Evolutionary conservation across 208 protist species (phyloP).

Genomic region (Trypanosoma scelopori): DNA sequence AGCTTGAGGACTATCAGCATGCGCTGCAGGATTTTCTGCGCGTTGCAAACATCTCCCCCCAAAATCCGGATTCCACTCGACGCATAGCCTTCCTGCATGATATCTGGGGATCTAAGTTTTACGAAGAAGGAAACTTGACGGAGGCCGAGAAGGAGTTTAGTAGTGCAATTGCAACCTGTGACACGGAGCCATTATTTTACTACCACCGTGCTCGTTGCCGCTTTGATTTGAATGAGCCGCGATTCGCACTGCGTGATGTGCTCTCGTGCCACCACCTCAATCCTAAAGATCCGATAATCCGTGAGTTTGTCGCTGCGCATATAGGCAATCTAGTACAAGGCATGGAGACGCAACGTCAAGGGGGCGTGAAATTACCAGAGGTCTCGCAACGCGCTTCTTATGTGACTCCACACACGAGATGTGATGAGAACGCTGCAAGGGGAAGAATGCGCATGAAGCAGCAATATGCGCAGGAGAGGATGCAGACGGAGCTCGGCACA

Average conservation of each 20-base stretch:
- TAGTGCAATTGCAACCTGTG: slow-evolving; percentile 73
- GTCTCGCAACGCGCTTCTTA: slow-evolving; percentile 4
- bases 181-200: slow-evolving; percentile 74
- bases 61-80: slow-evolving; percentile 42
- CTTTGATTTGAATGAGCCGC: slow-evolving; percentile 74
- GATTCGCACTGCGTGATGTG: slow-evolving; percentile 83
- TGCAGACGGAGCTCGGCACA: no score
- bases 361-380: slow-evolving; percentile 8
- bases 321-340: slow-evolving; percentile 34
- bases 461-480: no score
- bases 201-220: slow-evolving; percentile 82
- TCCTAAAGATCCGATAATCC: slow-evolving; percentile 53
- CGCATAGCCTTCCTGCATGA: slow-evolving; percentile 84
- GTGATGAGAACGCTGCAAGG: background rate
- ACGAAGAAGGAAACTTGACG: slow-evolving; percentile 37
- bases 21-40: slow-evolving; percentile 73
- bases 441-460: background rate
- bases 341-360: background rate
- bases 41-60: slow-evolving; percentile 58
- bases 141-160: slow-evolving; percentile 85
- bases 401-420: background rate
- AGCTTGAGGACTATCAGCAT: slow-evolving; percentile 72
- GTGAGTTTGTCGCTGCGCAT: slow-evolving; percentile 80
- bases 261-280: slow-evolving; percentile 79
- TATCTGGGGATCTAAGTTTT: slow-evolving; percentile 76